Evolutionary conservation across 208 protist genomes (phyloP).

Genomic region (Blechomonas ayalai): DNA sequence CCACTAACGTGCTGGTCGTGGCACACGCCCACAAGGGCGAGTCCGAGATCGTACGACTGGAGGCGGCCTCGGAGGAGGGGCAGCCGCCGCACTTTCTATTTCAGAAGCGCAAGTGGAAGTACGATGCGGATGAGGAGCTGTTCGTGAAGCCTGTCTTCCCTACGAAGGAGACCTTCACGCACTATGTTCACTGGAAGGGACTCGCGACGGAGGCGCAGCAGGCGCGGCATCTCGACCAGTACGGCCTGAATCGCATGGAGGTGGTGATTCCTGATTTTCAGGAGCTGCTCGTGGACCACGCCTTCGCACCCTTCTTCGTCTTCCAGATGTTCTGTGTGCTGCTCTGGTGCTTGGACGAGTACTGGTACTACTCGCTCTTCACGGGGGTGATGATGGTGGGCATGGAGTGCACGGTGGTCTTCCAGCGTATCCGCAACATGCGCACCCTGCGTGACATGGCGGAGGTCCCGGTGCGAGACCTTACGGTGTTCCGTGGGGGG

Average conservation of each 20-base stretch:
- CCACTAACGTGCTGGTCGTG: slow-evolving; percentile 68
- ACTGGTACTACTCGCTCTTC: slow-evolving; percentile 97
- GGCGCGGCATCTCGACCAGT: slow-evolving; percentile 52
- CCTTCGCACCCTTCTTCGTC: slow-evolving; percentile 97
- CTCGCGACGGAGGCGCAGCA: slow-evolving; percentile 39
- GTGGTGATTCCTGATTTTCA: slow-evolving; percentile 95
- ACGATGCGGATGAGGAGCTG: slow-evolving; percentile 36
- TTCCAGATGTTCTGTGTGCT: slow-evolving; percentile 98
- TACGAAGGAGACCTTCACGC: slow-evolving; percentile 60
- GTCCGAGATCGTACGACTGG: slow-evolving; percentile 75
- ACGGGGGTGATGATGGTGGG: slow-evolving; percentile 96
- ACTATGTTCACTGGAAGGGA: slow-evolving; percentile 69
- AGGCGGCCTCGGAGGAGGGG: slow-evolving; percentile 31
- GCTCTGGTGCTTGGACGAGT: slow-evolving; percentile 96
- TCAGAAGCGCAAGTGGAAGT: slow-evolving; percentile 88
- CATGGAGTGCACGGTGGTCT: slow-evolving; percentile 96
- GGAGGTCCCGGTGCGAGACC: slow-evolving; percentile 73
- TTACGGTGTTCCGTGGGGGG: slow-evolving; percentile 68
- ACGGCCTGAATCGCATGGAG: slow-evolving; percentile 86
- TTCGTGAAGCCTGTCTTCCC: slow-evolving; percentile 88
- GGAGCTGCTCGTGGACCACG: slow-evolving; percentile 94
- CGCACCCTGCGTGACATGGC: slow-evolving; percentile 90
- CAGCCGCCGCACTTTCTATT: slow-evolving; percentile 78
- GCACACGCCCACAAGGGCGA: slow-evolving; percentile 78
- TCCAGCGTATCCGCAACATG: slow-evolving; percentile 92